These are phyloP conservation scores for Pittosporum tobira DNA, from an alignment of 129 eudicot genomes.

Conservation along the genomic window DNA sequence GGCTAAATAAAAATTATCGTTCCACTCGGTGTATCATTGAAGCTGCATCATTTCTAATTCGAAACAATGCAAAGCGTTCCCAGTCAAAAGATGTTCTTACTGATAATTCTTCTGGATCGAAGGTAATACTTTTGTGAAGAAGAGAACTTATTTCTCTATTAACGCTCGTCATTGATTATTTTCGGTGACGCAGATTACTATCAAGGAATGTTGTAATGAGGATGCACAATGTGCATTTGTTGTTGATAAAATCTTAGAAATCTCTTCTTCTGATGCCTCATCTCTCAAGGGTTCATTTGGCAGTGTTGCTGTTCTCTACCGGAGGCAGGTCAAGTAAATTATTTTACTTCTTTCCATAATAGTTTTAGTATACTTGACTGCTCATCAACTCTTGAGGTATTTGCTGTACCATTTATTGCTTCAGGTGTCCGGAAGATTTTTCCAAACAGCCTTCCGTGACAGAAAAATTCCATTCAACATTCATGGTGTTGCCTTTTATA, in stretches of 20 bases:
- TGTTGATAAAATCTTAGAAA: slow-evolving; percentile 86
- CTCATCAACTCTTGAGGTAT: slow-evolving; percentile 2
- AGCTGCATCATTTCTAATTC: slow-evolving; percentile 84
- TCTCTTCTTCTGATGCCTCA: slow-evolving; percentile 46
- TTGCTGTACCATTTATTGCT: slow-evolving; percentile 15
- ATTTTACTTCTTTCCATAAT: not conserved
- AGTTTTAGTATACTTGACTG: not conserved
- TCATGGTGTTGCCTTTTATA: slow-evolving; percentile 91
- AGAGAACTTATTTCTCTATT: not conserved
- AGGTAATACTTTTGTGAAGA: slow-evolving; percentile 35
- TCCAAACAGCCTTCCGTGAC: slow-evolving; percentile 71
- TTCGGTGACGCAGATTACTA: slow-evolving; percentile 43
- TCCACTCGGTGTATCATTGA: slow-evolving; percentile 96
- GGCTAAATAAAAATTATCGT: slow-evolving; percentile 78
- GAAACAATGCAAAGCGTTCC: slow-evolving; percentile 63
- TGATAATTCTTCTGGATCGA: slow-evolving; percentile 86
- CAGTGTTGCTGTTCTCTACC: slow-evolving; percentile 78
- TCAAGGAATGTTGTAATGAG: slow-evolving; percentile 86
- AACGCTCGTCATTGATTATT: slow-evolving; percentile 2
- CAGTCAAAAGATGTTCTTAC: slow-evolving; percentile 56
- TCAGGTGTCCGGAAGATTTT: slow-evolving; percentile 78
- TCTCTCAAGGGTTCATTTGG: slow-evolving; percentile 58
- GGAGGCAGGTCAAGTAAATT: slow-evolving; percentile 79
- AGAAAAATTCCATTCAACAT: slow-evolving; percentile 84
- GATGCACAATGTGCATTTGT: slow-evolving; percentile 91